These are phyloP conservation scores for Corylus avellana DNA, from an alignment of 306 rosid genomes.

Conservation along the genomic window DNA sequence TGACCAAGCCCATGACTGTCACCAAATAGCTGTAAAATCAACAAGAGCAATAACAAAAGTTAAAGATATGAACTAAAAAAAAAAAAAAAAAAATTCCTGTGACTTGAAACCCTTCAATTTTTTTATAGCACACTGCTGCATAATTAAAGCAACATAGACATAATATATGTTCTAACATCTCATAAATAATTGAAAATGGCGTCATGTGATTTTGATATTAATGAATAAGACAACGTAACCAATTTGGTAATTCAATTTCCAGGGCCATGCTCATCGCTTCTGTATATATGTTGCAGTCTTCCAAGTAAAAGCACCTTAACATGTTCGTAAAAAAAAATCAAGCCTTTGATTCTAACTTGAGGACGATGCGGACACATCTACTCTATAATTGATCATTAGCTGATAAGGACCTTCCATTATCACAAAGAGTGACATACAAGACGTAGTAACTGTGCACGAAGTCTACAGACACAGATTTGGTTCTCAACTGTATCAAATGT, in stretches of 20 bases:
- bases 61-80: neutral
- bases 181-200: neutral
- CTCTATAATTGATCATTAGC: no score
- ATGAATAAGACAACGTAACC: neutral
- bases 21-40: slow-evolving; percentile 72
- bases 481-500: slow-evolving; percentile 4
- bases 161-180: neutral
- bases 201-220: neutral
- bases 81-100: no score
- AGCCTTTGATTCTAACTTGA: no score
- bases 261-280: neutral
- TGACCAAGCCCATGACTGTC: slow-evolving; percentile 85
- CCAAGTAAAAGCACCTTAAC: neutral
- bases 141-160: neutral
- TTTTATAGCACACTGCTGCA: neutral
- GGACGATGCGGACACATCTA: no score
- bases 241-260: neutral
- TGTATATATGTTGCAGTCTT: neutral
- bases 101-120: neutral
- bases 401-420: neutral
- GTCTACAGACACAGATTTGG: neutral
- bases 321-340: no score
- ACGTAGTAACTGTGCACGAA: neutral
- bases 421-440: neutral
- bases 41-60: slow-evolving; percentile 26